phyloP scores from a whole-genome alignment of 495 filamentous ascomycete species.

The Tuber melanosporum region DNA sequence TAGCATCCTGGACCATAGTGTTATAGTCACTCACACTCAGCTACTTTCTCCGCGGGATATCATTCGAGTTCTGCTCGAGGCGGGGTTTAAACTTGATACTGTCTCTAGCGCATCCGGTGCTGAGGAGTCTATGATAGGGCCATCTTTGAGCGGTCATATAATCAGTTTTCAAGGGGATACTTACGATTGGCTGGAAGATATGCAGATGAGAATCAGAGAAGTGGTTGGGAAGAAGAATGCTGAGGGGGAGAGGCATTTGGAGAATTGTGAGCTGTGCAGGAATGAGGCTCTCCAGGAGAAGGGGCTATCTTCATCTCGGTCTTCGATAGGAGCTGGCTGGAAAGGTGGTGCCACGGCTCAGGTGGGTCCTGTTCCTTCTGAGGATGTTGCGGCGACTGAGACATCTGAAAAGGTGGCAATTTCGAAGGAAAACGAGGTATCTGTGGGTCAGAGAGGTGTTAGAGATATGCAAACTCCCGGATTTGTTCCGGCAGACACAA shows the following conservation, averaged over 20 bases:
- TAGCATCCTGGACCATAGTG: constrained; percentile 27
- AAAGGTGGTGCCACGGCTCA: not conserved
- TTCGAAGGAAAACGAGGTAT: not conserved
- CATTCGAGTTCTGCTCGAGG: constrained; percentile 26
- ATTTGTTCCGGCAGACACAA: not conserved
- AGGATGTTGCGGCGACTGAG: not conserved
- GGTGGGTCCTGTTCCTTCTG: not conserved
- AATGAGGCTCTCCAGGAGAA: not conserved
- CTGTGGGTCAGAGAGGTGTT: not conserved
- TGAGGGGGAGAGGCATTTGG: constrained; percentile 20
- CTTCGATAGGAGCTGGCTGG: not conserved
- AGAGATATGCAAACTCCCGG: not conserved
- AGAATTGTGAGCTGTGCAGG: constrained; percentile 33
- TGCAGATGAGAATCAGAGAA: constrained; percentile 17
- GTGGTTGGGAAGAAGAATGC: constrained; percentile 10
- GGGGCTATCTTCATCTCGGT: not conserved
- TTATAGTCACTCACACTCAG: constrained; percentile 29
- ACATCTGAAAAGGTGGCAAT: not conserved
- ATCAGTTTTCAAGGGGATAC: constrained; percentile 18
- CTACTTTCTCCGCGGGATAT: constrained; percentile 29
- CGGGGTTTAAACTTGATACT: constrained; percentile 38
- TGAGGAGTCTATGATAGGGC: not conserved
- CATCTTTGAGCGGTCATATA: constrained; percentile 6
- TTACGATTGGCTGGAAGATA: constrained; percentile 17
- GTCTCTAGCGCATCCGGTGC: constrained; percentile 18